These are phyloP conservation scores for Tylopilus plumbeoviolaceoides DNA, from an alignment of 768 basidiomycete species.

Conservation along the genomic window DNA sequence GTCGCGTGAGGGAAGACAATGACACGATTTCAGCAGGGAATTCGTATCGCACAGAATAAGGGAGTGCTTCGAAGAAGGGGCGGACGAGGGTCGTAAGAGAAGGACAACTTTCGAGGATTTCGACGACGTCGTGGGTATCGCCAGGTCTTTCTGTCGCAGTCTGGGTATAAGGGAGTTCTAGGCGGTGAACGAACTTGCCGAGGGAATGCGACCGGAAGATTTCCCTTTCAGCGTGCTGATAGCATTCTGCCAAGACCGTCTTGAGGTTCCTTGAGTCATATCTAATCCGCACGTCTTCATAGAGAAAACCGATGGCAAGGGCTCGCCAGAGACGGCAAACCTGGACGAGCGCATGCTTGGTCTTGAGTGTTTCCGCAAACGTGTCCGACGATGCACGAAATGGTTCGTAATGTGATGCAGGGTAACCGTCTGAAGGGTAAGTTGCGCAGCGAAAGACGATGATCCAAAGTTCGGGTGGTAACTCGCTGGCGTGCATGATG, in stretches of 20 bases:
- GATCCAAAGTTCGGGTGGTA: slow-evolving; percentile 56
- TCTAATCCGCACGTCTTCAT: slow-evolving; percentile 49
- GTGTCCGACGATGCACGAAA: slow-evolving; percentile 38
- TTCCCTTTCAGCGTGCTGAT: slow-evolving; percentile 7
- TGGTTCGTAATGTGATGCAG: slow-evolving; percentile 38
- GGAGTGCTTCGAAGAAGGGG: slow-evolving; percentile 30
- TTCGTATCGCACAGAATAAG: slow-evolving; percentile 41
- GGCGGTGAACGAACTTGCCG: slow-evolving; percentile 46
- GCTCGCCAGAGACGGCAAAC: slow-evolving; percentile 58
- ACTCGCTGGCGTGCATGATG: slow-evolving; percentile 3
- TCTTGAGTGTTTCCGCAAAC: slow-evolving; percentile 30
- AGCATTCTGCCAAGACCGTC: slow-evolving; percentile 24
- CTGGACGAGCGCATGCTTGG: slow-evolving; percentile 41
- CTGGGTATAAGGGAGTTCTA: slow-evolving; percentile 53
- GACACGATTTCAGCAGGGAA: slow-evolving; percentile 46
- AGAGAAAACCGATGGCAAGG: slow-evolving; percentile 45
- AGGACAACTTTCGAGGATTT: slow-evolving; percentile 47
- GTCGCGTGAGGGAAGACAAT: slow-evolving; percentile 49
- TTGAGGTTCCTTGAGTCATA: slow-evolving; percentile 30
- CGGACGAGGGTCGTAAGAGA: slow-evolving; percentile 54
- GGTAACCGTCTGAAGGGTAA: slow-evolving; percentile 22
- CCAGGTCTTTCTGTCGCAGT: slow-evolving; percentile 39
- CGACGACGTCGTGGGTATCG: slow-evolving; percentile 34
- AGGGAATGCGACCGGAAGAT: slow-evolving; percentile 17
- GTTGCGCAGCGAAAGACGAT: slow-evolving; percentile 46